A percentile compares a stretch with the other conserved stretches of the same genome.
These are phyloP conservation scores for Globisporangium nagaii DNA, from an alignment of 352 stramenopile species.

Conservation along the genomic window DNA sequence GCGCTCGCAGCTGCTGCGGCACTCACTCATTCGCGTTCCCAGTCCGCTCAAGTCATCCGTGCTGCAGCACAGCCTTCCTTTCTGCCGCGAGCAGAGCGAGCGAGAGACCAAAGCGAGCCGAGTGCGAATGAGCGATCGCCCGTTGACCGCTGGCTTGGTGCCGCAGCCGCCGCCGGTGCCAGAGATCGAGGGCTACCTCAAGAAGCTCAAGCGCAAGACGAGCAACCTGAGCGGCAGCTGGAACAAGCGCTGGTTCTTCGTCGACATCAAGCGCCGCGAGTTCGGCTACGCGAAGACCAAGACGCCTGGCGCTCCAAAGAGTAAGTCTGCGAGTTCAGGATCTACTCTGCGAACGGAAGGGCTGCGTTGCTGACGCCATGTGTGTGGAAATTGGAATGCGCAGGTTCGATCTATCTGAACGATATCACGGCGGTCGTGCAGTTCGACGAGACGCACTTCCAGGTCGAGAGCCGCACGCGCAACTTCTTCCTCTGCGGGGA, in stretches of 20 bases:
- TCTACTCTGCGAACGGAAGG: too few relatives aligned
- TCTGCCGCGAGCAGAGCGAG: too few relatives aligned
- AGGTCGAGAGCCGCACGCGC: slow-evolving; percentile 74
- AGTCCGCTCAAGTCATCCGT: too few relatives aligned
- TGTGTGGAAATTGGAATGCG: not conserved
- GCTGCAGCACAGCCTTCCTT: not conserved
- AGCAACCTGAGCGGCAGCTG: slow-evolving; percentile 69
- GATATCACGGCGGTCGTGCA: slow-evolving; percentile 83
- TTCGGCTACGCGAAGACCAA: slow-evolving; percentile 70
- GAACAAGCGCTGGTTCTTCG: slow-evolving; percentile 87
- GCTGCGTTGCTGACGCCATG: too few relatives aligned
- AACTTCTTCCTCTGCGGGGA: slow-evolving; percentile 85
- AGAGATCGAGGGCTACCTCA: slow-evolving; percentile 82
- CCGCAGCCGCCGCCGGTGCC: slow-evolving; percentile 49
- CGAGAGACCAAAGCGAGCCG: not conserved
- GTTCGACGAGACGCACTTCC: slow-evolving; percentile 84
- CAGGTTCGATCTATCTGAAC: slow-evolving; percentile 80
- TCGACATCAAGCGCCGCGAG: slow-evolving; percentile 64
- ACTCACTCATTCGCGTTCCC: not conserved
- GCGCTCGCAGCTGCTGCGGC: too few relatives aligned
- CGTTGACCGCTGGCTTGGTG: slow-evolving; percentile 11
- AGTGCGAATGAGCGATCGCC: slow-evolving; percentile 3
- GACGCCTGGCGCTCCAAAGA: slow-evolving; percentile 30
- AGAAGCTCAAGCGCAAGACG: slow-evolving; percentile 86
- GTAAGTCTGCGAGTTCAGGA: slow-evolving; percentile 15